These are phyloP conservation scores for Phytophthora parvispora DNA, from an alignment of 352 stramenopile genomes.

Conservation along the genomic window DNA sequence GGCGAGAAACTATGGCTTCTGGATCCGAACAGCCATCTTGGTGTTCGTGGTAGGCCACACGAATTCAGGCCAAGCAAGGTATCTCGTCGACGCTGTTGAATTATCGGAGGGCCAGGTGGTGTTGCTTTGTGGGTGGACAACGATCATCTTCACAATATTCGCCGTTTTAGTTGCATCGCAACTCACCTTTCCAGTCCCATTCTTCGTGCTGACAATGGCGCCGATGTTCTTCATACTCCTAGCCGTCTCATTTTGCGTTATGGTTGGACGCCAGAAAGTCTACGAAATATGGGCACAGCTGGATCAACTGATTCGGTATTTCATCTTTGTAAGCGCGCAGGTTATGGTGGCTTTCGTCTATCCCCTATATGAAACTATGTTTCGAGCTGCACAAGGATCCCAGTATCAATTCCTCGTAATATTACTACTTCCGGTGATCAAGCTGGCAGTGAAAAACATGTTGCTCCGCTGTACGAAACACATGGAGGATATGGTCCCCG, in stretches of 20 bases:
- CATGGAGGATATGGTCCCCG: slow-evolving; percentile 25
- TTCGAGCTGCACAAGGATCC: background rate
- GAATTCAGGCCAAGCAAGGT: slow-evolving; percentile 4
- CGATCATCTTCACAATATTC: background rate
- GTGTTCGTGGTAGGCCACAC: background rate
- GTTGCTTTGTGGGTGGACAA: background rate
- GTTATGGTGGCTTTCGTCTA: slow-evolving; percentile 9
- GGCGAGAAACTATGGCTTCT: slow-evolving; percentile 16
- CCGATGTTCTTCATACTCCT: slow-evolving; percentile 12
- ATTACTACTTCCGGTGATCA: slow-evolving; percentile 30
- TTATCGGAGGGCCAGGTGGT: background rate
- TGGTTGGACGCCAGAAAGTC: background rate
- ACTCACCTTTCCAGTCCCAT: slow-evolving; percentile 15
- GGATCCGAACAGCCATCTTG: slow-evolving; percentile 12
- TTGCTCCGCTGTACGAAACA: slow-evolving; percentile 4
- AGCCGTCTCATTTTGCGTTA: slow-evolving; percentile 2
- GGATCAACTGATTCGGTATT: slow-evolving; percentile 7
- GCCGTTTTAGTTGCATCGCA: background rate
- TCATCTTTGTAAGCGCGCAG: slow-evolving; percentile 12
- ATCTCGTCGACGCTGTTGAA: background rate
- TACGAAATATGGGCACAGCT: slow-evolving; percentile 1
- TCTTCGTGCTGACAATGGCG: slow-evolving; percentile 1
- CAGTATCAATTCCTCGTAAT: slow-evolving; percentile 13
- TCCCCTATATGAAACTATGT: slow-evolving; percentile 17
- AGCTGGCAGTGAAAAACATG: slow-evolving; percentile 29